These are phyloP conservation scores for Thalassiosira livingstoniorum DNA, from an alignment of 352 stramenopile species.

Conservation along the genomic window DNA sequence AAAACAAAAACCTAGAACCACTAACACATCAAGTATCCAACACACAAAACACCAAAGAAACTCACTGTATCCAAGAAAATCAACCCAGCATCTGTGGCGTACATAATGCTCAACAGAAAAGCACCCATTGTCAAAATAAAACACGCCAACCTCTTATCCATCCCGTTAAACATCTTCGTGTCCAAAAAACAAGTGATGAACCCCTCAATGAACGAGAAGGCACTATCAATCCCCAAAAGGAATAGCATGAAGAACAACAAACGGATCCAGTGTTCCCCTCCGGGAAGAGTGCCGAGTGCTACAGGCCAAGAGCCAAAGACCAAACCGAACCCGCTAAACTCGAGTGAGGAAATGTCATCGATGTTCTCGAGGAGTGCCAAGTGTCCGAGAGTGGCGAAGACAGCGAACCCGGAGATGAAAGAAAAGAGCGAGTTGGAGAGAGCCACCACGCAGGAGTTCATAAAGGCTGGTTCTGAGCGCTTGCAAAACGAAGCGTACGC, in stretches of 20 bases:
- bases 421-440: slow-evolving; percentile 74
- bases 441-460: slow-evolving; percentile 67
- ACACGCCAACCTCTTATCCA: slow-evolving; percentile 30
- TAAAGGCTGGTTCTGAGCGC: slow-evolving; percentile 49
- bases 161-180: slow-evolving; percentile 22
- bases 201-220: slow-evolving; percentile 77
- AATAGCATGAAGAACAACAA: slow-evolving; percentile 82
- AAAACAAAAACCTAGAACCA: too few relatives aligned
- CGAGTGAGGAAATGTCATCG: slow-evolving; percentile 12
- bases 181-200: slow-evolving; percentile 57
- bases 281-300: slow-evolving; percentile 65
- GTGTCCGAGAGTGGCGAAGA: slow-evolving; percentile 78
- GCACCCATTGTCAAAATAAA: slow-evolving; percentile 48
- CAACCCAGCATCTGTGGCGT: slow-evolving; percentile 76
- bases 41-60: too few relatives aligned
- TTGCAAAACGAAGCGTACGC: slow-evolving; percentile 64
- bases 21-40: too few relatives aligned
- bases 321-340: slow-evolving; percentile 54
- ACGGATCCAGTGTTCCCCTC: slow-evolving; percentile 66
- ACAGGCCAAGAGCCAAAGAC: slow-evolving; percentile 81
- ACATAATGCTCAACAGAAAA: slow-evolving; percentile 63
- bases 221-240: slow-evolving; percentile 77
- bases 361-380: slow-evolving; percentile 40
- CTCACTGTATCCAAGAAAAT: slow-evolving; percentile 77
- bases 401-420: slow-evolving; percentile 80